Conservation (phyloP, 2,329 filamentous ascomycete species). For the Cercospora sesami region DNA sequence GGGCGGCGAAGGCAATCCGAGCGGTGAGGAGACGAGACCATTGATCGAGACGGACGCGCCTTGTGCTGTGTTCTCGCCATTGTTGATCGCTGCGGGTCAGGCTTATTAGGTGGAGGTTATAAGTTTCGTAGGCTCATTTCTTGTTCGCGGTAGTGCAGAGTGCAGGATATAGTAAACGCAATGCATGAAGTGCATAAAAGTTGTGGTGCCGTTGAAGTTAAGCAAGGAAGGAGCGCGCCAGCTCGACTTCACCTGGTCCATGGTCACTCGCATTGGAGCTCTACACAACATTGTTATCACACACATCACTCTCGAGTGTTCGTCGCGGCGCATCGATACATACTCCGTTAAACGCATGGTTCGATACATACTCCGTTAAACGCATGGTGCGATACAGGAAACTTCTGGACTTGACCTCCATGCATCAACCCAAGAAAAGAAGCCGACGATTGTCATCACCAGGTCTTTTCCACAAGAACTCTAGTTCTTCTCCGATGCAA, state of each 20-base stretch:
- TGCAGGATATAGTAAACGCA: neutral
- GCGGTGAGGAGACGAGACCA: slow-evolving; percentile 13
- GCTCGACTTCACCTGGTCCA: neutral
- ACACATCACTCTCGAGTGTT: neutral
- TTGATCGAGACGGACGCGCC: slow-evolving; percentile 17
- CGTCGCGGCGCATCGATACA: neutral
- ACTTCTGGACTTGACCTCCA: neutral
- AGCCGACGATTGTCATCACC: neutral
- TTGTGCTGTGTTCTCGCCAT: slow-evolving; percentile 19
- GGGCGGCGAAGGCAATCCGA: slow-evolving; percentile 16
- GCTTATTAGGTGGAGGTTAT: neutral
- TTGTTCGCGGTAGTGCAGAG: neutral
- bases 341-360: neutral
- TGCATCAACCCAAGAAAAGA: neutral
- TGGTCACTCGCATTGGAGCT: neutral
- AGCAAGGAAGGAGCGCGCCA: neutral
- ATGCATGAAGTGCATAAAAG: neutral
- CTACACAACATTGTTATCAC: neutral
- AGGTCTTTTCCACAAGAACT: neutral
- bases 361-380: neutral
- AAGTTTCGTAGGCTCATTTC: neutral
- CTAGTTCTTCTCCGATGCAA: neutral
- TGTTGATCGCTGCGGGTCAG: slow-evolving; percentile 13
- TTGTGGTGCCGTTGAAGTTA: neutral
- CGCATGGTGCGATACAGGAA: neutral